Base-by-base conservation (phyloP, 768 basidiomycete species). In the Psilocybe sp. region DNA sequence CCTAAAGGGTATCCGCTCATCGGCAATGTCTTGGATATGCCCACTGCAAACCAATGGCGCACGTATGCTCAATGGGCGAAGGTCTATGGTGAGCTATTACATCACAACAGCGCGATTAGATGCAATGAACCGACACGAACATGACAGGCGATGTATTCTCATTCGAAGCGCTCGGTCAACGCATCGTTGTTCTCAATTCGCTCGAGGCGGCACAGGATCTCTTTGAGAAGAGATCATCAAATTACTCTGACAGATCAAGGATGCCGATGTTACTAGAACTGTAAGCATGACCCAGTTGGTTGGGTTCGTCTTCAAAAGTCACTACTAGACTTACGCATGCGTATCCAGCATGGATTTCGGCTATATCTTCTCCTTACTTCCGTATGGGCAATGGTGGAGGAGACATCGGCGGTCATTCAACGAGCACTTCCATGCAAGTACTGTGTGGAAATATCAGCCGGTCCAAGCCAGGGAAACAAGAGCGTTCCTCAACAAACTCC, bases 131-230 rank as follows among this genome's bases (percentile, higher is more conserved):
- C 15, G 38, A 13, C n/a, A 40, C 10, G 36, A 35, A 34, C 46
- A 28, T 20, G 1, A 3, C 43, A 81, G 82, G 82, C 13, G 78
- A 80, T 49, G 64, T 84, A 50, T 71, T 82, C 1, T 78, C 75
- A 54, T 67, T 81, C 44, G 69, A 71, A 44, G 69, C 78, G 23
- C 60, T 83, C 4, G 77, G 64, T 12, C 61, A 62, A 28, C 55
- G 54, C 7, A 56, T 64, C 20, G 7, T 28, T 4, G 23, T 28
- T 28, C 23, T 28, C 23, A 28, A 28, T 28, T 28, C 23, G 3
- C 23, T 28, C 4, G 23, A 28, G 23, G 23, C 23, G 23, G 23
- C 23, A 28, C 23, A 28, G 7, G 23, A 28, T 28, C 23, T 28
- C 3, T 28, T 28, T 28, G 23, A 28, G 23, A 28, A 28, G 23